Base-by-base conservation (phyloP, 1,284 basidiomycete genomes). In the Microbotryum scabiosae region DNA sequence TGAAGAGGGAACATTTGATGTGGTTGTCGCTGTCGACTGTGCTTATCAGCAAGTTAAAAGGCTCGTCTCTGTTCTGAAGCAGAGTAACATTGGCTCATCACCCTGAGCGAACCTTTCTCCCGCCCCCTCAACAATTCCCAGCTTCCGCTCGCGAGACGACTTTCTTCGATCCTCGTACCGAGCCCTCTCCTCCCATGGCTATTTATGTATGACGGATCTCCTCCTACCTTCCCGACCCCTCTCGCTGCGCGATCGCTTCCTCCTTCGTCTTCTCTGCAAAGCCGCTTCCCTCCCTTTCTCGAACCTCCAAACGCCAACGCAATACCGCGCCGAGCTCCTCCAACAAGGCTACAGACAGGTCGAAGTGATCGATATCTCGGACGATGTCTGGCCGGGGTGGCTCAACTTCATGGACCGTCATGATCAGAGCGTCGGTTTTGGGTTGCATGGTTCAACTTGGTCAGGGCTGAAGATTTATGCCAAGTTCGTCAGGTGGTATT, bases 401-500 rank as follows among this genome's bases (percentile, higher is more conserved):
- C 32, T 61, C 16, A 9, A 2, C 7, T 64, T 59, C 10, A 45
- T 59, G 7, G 54, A 50, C 20, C 30, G 51, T 2, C 20, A 54
- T 28, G 57, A 61, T 5, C 18, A 18, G 12, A 56, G 41, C 25
- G 18, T 44, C 2, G 59, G 32, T 14, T 43, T 20, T 9, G 43
- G 54, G 36, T 25, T 61, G 14, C 47, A 58, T 1, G 28, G 43
- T 7, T 28, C 23, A 8, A 41, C 6, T 2, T 64, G 63, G 63
- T 20, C 16, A 20, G 54, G 46, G 16, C 18, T 64, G n/a, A 16
- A 16, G 30, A 45, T n/a, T 46, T 64, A 64, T 28, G 54, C 63
- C 3, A 47, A 32, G 14, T 54, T 64, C 10, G 63, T 61, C 8
- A 58, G 32, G 32, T 64, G 63, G 63, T 64, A 64, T 20, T 52